Evolutionary conservation across 495 filamentous ascomycete genomes (phyloP), one percentile per base, ranked within the genome.

Genomic region (Darksidea phi): DNA sequence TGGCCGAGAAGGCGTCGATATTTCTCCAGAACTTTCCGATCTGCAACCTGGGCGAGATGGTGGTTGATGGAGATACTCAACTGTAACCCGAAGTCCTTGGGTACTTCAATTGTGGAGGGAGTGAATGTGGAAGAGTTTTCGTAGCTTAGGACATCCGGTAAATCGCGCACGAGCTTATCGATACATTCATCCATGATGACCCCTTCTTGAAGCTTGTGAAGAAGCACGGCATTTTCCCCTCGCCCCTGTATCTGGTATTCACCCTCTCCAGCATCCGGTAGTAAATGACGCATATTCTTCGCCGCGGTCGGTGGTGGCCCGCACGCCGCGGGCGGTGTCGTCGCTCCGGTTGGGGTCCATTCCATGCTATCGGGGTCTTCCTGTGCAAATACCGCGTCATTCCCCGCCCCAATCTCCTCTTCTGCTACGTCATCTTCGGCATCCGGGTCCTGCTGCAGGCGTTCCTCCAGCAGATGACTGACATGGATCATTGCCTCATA

Each of bases 51-150:
- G 10, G 67, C 60, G 13, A 69, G 53, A 38, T 71, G 69, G 45
- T 68, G 66, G 48, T 68, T 68, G 50, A 68, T 68, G 5, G 61
- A 61, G 37, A 68, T 64, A 42, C 61, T 64, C 46, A 71, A 48
- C 38, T 69, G 66, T 49, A 71, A 54, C 6, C 60, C 61, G 51
- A 69, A 71, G 23, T 67, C 69, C 48, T 59, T 69, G 0, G 66
- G 66, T 0, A 69, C 62, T 28, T 69, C 66, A n/a, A 69, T 63
- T 21, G 61, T 68, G 12, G 58, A 66, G 7, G 66, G 66, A 6
- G 57, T 69, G 46, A 68, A 68, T 12, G 57, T 59, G 0, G 53
- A 41, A 12, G 66, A 58, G 20, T 64, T 56, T 18, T 69, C 61
- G 36, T 69, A 63, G 34, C 37, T 66, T 7, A 68, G 25, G n/a